Evolutionary conservation across 2,329 filamentous ascomycete genomes (phyloP), one percentile per base, ranked within the genome.

Genomic region (Exophiala alcalophila): DNA sequence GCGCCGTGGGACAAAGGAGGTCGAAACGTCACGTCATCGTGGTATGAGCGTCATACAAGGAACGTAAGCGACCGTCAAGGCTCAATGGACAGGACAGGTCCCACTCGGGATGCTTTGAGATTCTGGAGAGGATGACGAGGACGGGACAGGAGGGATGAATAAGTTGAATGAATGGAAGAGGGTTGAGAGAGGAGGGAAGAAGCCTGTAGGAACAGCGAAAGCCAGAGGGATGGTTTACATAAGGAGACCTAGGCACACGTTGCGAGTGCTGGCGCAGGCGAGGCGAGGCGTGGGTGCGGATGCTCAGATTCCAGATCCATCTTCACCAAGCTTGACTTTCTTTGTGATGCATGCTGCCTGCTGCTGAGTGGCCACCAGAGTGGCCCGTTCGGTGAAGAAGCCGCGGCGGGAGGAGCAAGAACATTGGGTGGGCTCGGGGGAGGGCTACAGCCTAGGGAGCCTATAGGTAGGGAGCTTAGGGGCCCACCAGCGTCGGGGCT

Each of bases 1-100:
- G n/a, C n/a, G n/a, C n/a, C n/a, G 37, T 40, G 21, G 37, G 37
- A 40, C 37, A 40, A 40, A 40, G 37, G 29, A 32, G 29, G 11
- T 31, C 8, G 16, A 19, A 16, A 10, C 18, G 37, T 40, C 37
- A 40, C 37, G 37, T 40, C 37, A 40, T 40, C 33, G 37, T 40
- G 27, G 14, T 15, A 29, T 32, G 37, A 40, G 28, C 28, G n/a
- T 14, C 28, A 12, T 19, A 39, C 36, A 39, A 39, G 26, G 36
- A 24, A 25, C 20, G 21, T 10, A 6, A 32, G 28, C 12, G 37
- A 31, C 26, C 26, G 31, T 39, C 36, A 31, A 30, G 14, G 36
- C 5, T 27, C 11, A 10, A 25, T 16, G 11, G 19, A 24, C n/a
- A n/a, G n/a, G n/a, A n/a, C n/a, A n/a, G 19, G 18, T 28, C 6